Percentiles rank a stretch among this genome's conserved stretches.
Conservation (phyloP, 148 eudicot species). For the Chenopodium quinoa region DNA sequence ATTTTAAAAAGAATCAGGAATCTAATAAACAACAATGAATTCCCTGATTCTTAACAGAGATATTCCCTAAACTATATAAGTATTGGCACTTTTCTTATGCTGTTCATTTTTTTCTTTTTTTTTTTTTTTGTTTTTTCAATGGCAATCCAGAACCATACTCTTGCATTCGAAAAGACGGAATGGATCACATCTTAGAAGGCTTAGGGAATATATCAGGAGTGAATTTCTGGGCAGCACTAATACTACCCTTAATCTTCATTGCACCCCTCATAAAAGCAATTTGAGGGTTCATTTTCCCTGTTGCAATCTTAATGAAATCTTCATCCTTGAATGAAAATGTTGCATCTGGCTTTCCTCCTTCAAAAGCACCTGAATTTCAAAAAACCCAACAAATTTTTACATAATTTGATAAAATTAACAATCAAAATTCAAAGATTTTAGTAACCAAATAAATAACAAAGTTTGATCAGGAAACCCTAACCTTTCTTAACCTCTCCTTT, state of each 20-base stretch:
- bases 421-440: not conserved
- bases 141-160: constrained; percentile 9
- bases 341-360: constrained; percentile 94
- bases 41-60: constrained; percentile 15
- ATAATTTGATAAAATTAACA: not conserved
- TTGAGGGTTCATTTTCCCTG: constrained; percentile 97
- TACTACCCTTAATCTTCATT: constrained; percentile 86
- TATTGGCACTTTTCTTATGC: not conserved
- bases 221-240: constrained; percentile 89
- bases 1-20: constrained; percentile 24
- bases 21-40: constrained; percentile 1
- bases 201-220: constrained; percentile 98
- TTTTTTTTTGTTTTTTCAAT: no score
- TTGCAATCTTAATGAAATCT: constrained; percentile 79
- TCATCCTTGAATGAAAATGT: constrained; percentile 82
- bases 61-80: constrained; percentile 6
- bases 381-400: not conserved
- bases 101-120: not conserved
- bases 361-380: constrained; percentile 57
- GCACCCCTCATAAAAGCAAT: constrained; percentile 97
- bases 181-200: constrained; percentile 82
- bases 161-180: not conserved
- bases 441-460: not conserved
- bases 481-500: constrained; percentile 95
- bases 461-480: constrained; percentile 26